phyloP scores from a whole-genome alignment of 805 yeast species.

The Cyberlindnera euphorbiiphila region DNA sequence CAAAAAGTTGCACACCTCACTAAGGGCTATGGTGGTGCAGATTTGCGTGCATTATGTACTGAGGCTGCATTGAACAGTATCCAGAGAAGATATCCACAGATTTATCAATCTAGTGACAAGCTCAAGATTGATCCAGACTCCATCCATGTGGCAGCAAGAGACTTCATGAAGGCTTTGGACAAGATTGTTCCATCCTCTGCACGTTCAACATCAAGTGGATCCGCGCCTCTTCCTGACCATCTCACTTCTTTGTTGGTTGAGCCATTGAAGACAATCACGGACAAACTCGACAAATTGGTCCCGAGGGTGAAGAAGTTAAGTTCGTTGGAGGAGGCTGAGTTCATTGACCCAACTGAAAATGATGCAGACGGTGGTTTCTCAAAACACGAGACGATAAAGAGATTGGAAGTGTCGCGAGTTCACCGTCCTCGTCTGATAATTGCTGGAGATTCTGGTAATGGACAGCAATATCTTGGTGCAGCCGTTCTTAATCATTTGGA shows the following conservation, averaged over 20 bases:
- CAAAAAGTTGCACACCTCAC: constrained; percentile 72
- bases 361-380: constrained; percentile 65
- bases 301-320: constrained; percentile 57
- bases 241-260: constrained; percentile 59
- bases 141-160: constrained; percentile 72
- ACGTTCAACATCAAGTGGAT: constrained; percentile 68
- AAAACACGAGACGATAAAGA: constrained; percentile 55
- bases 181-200: constrained; percentile 92
- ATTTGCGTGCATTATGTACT: constrained; percentile 87
- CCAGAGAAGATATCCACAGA: constrained; percentile 90
- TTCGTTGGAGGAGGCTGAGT: constrained; percentile 65
- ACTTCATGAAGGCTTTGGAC: constrained; percentile 80
- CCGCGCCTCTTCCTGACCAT: constrained; percentile 76
- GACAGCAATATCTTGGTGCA: constrained; percentile 79
- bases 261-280: constrained; percentile 44
- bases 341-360: constrained; percentile 51
- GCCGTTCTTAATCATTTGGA: constrained; percentile 82
- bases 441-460: constrained; percentile 72
- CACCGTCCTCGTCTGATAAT: constrained; percentile 80
- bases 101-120: constrained; percentile 72
- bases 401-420: constrained; percentile 54
- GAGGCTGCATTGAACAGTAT: constrained; percentile 93
- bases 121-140: constrained; percentile 65
- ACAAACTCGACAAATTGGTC: constrained; percentile 50
- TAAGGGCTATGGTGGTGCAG: constrained; percentile 98